phyloP scores from a whole-genome alignment of 176 grass and related monocot genomes.

The Triticum urartu region DNA sequence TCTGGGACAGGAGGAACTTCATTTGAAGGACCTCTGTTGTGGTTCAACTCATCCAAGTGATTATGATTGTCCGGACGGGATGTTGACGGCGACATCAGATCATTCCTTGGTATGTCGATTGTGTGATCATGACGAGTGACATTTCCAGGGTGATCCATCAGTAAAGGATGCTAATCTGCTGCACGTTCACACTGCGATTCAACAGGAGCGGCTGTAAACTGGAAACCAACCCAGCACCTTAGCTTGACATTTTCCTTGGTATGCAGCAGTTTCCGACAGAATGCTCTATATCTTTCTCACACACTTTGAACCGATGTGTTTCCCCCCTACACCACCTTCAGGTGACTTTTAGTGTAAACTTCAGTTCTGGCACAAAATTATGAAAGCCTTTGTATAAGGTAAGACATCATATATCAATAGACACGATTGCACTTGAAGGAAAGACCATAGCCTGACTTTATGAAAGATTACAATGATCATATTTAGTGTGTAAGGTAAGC shows the following conservation, averaged over 20 bases:
- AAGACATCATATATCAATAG: slow-evolving; percentile 23
- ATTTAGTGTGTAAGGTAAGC: background rate
- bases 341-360: slow-evolving; percentile 17
- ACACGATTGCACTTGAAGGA: slow-evolving; percentile 32
- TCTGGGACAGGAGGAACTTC: slow-evolving; percentile 27
- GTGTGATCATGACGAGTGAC: slow-evolving; percentile 49
- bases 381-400: slow-evolving; percentile 3
- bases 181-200: slow-evolving; percentile 7
- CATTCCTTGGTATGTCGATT: slow-evolving; percentile 70
- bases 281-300: slow-evolving; percentile 6
- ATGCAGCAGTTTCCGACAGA: background rate
- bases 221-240: slow-evolving; percentile 6
- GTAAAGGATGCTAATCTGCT: slow-evolving; percentile 13
- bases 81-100: slow-evolving; percentile 51
- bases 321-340: background rate
- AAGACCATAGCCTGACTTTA: background rate
- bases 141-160: slow-evolving; percentile 60
- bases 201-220: background rate
- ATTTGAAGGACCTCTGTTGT: slow-evolving; percentile 25
- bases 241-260: slow-evolving; percentile 5
- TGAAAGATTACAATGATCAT: background rate
- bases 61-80: slow-evolving; percentile 28
- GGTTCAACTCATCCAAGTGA: slow-evolving; percentile 25
- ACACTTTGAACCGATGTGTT: background rate
- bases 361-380: background rate